Evolutionary conservation across 768 basidiomycete species (phyloP).

Genomic region (Xerocomellus dryophilus): DNA sequence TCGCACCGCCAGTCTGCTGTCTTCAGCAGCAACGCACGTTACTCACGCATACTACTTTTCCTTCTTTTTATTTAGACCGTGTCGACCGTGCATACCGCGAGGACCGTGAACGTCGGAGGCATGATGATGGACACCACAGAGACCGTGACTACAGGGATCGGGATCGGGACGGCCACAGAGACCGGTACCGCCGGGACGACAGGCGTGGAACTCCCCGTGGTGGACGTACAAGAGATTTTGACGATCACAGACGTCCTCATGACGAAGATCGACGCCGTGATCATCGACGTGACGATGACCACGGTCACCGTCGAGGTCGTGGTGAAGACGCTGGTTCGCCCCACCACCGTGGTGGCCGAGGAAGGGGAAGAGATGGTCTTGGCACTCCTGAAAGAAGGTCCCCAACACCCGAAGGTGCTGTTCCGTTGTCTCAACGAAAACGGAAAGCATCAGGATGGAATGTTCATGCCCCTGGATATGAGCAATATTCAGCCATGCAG

Average conservation of each 20-base stretch:
- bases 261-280: conserved; percentile 54
- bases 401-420: conserved; percentile 84
- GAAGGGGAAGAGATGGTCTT: conserved; percentile 43
- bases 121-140: conserved; percentile 52
- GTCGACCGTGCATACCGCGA: conserved; percentile 54
- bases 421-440: conserved; percentile 80
- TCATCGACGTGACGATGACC: conserved; percentile 43
- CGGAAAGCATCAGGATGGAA: conserved; percentile 95
- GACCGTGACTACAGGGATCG: conserved; percentile 53
- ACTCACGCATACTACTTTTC: conserved; percentile 52
- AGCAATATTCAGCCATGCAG: conserved; percentile 91
- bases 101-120: conserved; percentile 65
- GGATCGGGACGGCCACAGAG: conserved; percentile 33
- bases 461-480: conserved; percentile 92
- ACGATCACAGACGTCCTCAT: conserved; percentile 44
- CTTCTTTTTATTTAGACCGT: conserved; percentile 46
- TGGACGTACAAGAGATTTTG: conserved; percentile 44
- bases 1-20: conserved; percentile 42
- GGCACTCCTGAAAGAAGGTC: conserved; percentile 79
- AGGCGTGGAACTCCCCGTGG: conserved; percentile 47
- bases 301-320: conserved; percentile 26
- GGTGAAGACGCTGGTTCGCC: conserved; percentile 43
- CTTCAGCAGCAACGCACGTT: conserved; percentile 41
- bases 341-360: conserved; percentile 44
- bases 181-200: conserved; percentile 44